These are phyloP conservation scores for Catunica adiposa DNA, from an alignment of 2,329 filamentous ascomycete genomes.

Conservation along the genomic window DNA sequence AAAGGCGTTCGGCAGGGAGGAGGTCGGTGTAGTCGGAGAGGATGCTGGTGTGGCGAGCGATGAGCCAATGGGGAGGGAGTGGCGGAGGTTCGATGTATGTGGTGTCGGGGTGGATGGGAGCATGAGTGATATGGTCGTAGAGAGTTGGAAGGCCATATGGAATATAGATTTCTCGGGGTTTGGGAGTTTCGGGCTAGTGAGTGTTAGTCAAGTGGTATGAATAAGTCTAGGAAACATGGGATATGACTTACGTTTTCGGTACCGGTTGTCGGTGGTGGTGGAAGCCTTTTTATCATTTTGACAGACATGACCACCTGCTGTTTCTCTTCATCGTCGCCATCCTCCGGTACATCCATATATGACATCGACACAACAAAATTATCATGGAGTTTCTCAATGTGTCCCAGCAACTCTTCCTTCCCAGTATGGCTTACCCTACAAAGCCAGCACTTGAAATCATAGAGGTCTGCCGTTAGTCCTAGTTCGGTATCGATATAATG, in stretches of 20 bases:
- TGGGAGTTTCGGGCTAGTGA: not conserved
- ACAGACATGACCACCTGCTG: not conserved
- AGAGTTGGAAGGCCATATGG: conserved; percentile 20
- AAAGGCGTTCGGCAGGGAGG: conserved; percentile 37
- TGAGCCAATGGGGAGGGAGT: conserved; percentile 35
- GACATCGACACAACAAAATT: not conserved
- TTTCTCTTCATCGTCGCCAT: not conserved
- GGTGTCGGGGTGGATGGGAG: conserved; percentile 31
- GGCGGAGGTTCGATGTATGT: conserved; percentile 26
- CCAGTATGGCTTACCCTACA: not conserved
- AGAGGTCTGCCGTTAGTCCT: not conserved
- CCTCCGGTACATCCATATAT: not conserved
- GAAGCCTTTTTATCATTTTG: not conserved
- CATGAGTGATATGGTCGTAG: conserved; percentile 42
- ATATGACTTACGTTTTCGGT: too few species aligned
- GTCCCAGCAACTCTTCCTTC: not conserved
- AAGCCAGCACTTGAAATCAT: not conserved
- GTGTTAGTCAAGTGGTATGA: not conserved
- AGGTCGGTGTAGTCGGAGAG: conserved; percentile 42
- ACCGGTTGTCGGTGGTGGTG: not conserved
- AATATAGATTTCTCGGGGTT: conserved; percentile 18
- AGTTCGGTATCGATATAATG: not conserved
- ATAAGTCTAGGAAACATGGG: too few species aligned
- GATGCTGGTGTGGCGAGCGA: conserved; percentile 42
- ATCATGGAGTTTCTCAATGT: not conserved